phyloP scores from a whole-genome alignment of 2,329 filamentous ascomycete genomes.

The Paecilomyces sp. region DNA sequence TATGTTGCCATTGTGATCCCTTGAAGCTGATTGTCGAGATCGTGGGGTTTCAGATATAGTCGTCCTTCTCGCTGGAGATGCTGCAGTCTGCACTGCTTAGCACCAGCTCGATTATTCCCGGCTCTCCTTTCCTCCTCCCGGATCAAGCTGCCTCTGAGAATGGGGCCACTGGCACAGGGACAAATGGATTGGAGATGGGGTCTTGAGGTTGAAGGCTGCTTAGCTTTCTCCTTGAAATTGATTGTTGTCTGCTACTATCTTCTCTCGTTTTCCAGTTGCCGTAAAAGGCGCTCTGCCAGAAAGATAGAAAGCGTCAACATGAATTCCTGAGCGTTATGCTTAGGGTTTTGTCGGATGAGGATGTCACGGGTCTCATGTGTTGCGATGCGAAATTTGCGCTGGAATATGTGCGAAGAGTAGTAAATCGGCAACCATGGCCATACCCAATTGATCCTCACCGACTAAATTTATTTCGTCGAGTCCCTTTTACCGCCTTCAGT shows the following conservation, averaged over 20 bases:
- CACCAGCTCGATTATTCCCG: slow-evolving; percentile 75
- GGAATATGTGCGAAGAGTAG: slow-evolving; percentile 22
- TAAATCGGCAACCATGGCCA: slow-evolving; percentile 11
- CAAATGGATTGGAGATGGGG: slow-evolving; percentile 57
- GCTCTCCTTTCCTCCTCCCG: slow-evolving; percentile 13
- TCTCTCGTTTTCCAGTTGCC: slow-evolving; percentile 6
- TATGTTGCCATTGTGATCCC: slow-evolving; percentile 41
- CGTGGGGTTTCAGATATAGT: slow-evolving; percentile 63
- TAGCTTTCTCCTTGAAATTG: slow-evolving; percentile 65
- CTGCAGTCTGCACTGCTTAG: slow-evolving; percentile 36
- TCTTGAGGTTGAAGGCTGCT: slow-evolving; percentile 67
- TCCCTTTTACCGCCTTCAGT: slow-evolving; percentile 58
- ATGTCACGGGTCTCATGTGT: slow-evolving; percentile 24
- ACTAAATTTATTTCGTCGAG: slow-evolving; percentile 76
- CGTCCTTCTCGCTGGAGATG: slow-evolving; percentile 70
- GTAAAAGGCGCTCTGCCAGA: background rate
- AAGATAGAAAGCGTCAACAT: slow-evolving; percentile 41
- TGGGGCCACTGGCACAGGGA: slow-evolving; percentile 32
- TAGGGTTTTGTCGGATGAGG: slow-evolving; percentile 75
- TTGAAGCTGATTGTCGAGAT: slow-evolving; percentile 28
- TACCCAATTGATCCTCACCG: slow-evolving; percentile 52
- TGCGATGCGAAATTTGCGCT: slow-evolving; percentile 20
- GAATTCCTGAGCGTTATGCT: slow-evolving; percentile 45
- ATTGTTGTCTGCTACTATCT: slow-evolving; percentile 54
- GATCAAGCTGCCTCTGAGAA: slow-evolving; percentile 21